Conservation (phyloP, 2,329 filamentous ascomycete species). For the Xylaria sp. region DNA sequence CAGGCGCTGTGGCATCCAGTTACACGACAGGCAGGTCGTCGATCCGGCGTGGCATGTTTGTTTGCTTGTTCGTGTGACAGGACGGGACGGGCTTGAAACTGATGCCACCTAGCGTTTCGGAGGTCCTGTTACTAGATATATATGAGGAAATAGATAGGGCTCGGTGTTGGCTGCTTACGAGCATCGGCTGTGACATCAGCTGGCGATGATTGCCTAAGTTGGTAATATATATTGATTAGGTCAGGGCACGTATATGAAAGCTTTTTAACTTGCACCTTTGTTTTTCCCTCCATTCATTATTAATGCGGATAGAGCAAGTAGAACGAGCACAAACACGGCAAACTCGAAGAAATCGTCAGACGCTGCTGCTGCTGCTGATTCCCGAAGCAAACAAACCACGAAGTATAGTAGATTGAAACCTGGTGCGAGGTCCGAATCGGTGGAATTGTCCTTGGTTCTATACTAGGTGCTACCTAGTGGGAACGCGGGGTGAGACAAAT, state of each 20-base stretch:
- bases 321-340: too few species aligned
- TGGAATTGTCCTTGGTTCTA: slow-evolving; percentile 8
- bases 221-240: neutral
- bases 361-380: too few species aligned
- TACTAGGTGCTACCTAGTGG: too few species aligned
- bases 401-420: neutral
- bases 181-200: neutral
- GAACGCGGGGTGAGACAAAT: neutral
- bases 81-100: neutral
- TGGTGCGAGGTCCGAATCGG: slow-evolving; percentile 14
- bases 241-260: too few species aligned
- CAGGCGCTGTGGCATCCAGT: neutral
- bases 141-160: neutral
- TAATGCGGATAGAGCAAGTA: too few species aligned
- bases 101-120: too few species aligned
- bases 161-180: neutral
- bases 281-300: too few species aligned
- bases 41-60: slow-evolving; percentile 3
- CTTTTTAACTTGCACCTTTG: too few species aligned
- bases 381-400: too few species aligned
- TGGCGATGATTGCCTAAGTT: neutral
- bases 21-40: slow-evolving; percentile 22
- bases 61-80: neutral
- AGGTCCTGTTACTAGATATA: neutral
- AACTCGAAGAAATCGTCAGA: too few species aligned